Base-by-base conservation (phyloP, 2,329 filamentous ascomycete genomes). In the Botrytis paeoniae region DNA sequence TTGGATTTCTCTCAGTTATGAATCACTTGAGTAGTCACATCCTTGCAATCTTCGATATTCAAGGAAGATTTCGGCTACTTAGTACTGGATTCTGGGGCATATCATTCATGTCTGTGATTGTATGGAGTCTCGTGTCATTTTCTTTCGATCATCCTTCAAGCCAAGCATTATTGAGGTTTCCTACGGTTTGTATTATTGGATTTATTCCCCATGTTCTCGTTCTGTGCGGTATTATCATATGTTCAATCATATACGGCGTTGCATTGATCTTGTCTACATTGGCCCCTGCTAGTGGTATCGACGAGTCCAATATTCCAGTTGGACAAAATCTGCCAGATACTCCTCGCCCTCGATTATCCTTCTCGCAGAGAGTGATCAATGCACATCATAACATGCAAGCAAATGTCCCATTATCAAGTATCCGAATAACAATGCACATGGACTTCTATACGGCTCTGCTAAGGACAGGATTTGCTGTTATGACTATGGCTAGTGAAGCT, bases 181-280 rank as follows among this genome's bases (percentile, higher is more conserved):
- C 96, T 5, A 98, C 95, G 0, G 94, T 98, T 59, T 98, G 93
- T 79, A 94, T 98, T 73, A 92, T 98, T 43, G 94, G 95, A 0
- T 98, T 98, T 81, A 92, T 98, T 51, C 96, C 96, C 1, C 95
- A 98, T 81, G 86, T 98, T n/a, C 85, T 97, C 37, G 93, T 98
- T 20, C 83, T 98, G 1, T 78, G 88, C 12, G 96, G 95, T 0
- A 97, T 98, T 64, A 74, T 89, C 8, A 84, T 91, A 25, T 98
- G 96, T 80, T 85, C 89, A 4, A 79, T 85, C 12, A 97, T 99
- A 65, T 98, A 98, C 80, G 83, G 84, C 0, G 78, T 96, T 35
- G 95, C 95, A 4, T 84, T 98, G 41, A 73, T 91, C 0, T 86
- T 98, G 9, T 95, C 94, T 0, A 92, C 93, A 0, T 81, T 93